These are phyloP conservation scores for Podila clonocystis DNA, from an alignment of 192 early-diverging fungal genomes.

Conservation along the genomic window DNA sequence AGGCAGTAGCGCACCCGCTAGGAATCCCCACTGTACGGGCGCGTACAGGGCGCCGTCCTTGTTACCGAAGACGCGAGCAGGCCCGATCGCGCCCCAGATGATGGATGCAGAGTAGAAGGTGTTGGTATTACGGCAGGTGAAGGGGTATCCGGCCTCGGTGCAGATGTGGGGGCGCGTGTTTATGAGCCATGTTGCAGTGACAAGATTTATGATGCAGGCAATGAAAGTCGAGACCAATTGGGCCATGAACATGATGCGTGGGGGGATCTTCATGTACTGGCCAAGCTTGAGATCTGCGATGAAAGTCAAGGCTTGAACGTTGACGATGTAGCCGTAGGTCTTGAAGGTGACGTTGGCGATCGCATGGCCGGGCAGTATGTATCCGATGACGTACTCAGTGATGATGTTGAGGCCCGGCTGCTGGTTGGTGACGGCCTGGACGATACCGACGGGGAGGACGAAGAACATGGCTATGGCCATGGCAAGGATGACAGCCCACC, in stretches of 20 bases:
- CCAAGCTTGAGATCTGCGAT: constrained; percentile 75
- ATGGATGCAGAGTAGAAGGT: constrained; percentile 70
- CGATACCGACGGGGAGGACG: constrained; percentile 81
- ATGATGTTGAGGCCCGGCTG: constrained; percentile 83
- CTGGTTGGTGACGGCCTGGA: constrained; percentile 78
- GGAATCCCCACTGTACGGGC: neutral
- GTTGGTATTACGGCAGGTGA: constrained; percentile 51
- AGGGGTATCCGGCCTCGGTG: constrained; percentile 44
- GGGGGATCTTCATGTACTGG: constrained; percentile 76
- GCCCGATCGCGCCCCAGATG: constrained; percentile 80
- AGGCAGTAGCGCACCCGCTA: neutral
- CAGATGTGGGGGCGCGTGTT: constrained; percentile 49
- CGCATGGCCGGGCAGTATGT: constrained; percentile 77
- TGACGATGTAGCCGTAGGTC: constrained; percentile 77
- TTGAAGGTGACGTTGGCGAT: constrained; percentile 88
- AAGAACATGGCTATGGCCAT: constrained; percentile 67
- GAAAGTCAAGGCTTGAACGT: constrained; percentile 76
- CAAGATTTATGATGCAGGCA: constrained; percentile 59
- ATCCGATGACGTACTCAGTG: constrained; percentile 85
- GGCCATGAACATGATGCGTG: constrained; percentile 62
- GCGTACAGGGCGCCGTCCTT: constrained; percentile 22
- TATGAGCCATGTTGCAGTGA: constrained; percentile 51
- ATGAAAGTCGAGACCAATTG: constrained; percentile 67
- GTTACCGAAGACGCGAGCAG: constrained; percentile 63
- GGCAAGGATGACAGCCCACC: constrained; percentile 75